phyloP scores from a whole-genome alignment of 208 protist species.

The Acanthamoeba royreba region DNA sequence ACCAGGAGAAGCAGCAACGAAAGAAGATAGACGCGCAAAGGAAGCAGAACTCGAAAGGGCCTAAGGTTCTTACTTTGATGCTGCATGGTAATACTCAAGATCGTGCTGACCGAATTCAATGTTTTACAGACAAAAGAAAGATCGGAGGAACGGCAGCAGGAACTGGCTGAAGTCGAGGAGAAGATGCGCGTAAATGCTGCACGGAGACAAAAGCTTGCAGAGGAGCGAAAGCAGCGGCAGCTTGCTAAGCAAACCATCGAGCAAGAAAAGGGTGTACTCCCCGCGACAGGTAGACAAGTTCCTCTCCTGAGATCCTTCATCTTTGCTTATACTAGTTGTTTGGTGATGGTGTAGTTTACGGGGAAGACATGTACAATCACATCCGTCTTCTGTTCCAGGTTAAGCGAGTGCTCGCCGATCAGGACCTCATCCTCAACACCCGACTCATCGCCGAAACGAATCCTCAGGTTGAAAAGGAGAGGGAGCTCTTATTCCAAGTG shows the following conservation, averaged over 20 bases:
- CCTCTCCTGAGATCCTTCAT: too few species aligned
- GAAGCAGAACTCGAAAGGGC: background rate
- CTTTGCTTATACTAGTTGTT: too few species aligned
- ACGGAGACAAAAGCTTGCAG: background rate
- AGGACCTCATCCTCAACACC: background rate
- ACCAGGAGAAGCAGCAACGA: background rate
- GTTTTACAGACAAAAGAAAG: background rate
- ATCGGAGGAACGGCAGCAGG: background rate
- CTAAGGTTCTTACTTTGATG: background rate
- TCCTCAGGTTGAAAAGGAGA: background rate
- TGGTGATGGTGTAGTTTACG: background rate
- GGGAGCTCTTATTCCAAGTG: background rate
- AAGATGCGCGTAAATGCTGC: background rate
- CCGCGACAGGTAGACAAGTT: too few species aligned
- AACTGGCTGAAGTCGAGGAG: background rate
- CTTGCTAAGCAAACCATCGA: background rate
- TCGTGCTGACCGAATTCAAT: too few species aligned
- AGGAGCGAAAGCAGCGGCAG: background rate
- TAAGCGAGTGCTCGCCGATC: background rate
- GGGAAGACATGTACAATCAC: constrained; percentile 11
- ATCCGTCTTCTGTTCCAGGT: background rate
- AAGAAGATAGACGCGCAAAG: background rate
- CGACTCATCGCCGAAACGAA: background rate
- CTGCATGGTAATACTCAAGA: too few species aligned
- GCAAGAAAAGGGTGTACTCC: too few species aligned